These are phyloP conservation scores for Talaromyces sp. DNA, from an alignment of 2,329 filamentous ascomycete species.

Conservation along the genomic window DNA sequence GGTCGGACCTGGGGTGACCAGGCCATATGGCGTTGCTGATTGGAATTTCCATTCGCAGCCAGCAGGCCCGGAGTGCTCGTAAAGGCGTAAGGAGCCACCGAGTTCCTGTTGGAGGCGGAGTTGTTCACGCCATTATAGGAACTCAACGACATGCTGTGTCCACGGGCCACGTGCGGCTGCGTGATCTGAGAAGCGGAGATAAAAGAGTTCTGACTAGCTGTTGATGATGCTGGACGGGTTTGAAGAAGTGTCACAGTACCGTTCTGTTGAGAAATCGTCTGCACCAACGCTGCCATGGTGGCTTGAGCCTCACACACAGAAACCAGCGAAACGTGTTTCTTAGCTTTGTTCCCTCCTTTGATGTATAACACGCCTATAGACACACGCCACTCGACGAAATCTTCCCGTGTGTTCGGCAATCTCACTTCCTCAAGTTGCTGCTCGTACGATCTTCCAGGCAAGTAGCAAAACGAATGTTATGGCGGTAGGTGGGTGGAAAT, in stretches of 20 bases:
- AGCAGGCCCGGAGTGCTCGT: constrained; percentile 63
- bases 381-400: neutral
- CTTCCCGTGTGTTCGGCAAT: neutral
- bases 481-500: constrained; percentile 15
- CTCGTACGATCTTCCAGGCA: constrained; percentile 23
- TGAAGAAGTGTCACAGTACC: constrained; percentile 66
- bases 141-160: constrained; percentile 37
- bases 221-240: constrained; percentile 59
- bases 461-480: constrained; percentile 23
- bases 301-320: constrained; percentile 18
- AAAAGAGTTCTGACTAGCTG: constrained; percentile 51
- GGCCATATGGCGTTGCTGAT: constrained; percentile 49
- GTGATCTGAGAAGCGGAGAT: constrained; percentile 27
- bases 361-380: constrained; percentile 20
- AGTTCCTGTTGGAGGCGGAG: constrained; percentile 47
- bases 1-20: constrained; percentile 40
- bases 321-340: neutral
- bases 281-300: constrained; percentile 80
- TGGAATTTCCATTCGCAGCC: constrained; percentile 38
- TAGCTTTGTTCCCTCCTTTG: constrained; percentile 28
- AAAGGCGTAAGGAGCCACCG: constrained; percentile 73
- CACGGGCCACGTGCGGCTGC: constrained; percentile 37
- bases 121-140: constrained; percentile 36
- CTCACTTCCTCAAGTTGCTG: neutral
- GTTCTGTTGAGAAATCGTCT: constrained; percentile 72